Percentiles rank a stretch among this genome's conserved stretches.
These are phyloP conservation scores for Vanilla planifolia DNA, from an alignment of 106 monocot genomes.

Conservation along the genomic window DNA sequence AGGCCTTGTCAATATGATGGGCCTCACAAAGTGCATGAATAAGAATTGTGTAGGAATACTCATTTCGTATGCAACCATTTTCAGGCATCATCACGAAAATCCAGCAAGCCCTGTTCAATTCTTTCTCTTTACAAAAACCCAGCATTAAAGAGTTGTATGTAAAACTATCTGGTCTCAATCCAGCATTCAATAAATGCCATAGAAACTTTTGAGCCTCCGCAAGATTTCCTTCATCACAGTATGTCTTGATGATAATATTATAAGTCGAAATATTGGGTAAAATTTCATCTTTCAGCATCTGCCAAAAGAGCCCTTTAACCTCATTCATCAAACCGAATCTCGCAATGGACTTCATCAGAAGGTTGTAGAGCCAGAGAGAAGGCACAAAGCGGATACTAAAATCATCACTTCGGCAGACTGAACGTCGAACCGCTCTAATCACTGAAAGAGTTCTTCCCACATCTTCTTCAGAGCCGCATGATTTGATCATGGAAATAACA, in stretches of 20 bases:
- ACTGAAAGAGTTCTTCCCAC: slow-evolving; percentile 15
- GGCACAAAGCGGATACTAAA: slow-evolving; percentile 11
- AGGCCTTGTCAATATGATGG: slow-evolving; percentile 10
- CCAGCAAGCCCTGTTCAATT: slow-evolving; percentile 24
- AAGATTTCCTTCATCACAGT: slow-evolving; percentile 51
- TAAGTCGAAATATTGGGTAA: slow-evolving; percentile 45
- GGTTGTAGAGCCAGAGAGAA: slow-evolving; percentile 25
- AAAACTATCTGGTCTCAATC: slow-evolving; percentile 39
- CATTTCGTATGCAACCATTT: slow-evolving; percentile 15
- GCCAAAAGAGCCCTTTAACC: slow-evolving; percentile 32
- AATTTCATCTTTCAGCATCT: slow-evolving; percentile 34
- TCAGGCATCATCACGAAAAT: slow-evolving; percentile 16
- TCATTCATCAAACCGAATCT: slow-evolving; percentile 35
- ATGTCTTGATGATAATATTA: slow-evolving; percentile 61
- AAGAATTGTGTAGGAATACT: slow-evolving; percentile 18
- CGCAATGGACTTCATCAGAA: slow-evolving; percentile 41
- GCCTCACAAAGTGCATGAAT: slow-evolving; percentile 10
- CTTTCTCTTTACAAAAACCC: slow-evolving; percentile 35
- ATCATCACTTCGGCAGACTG: slow-evolving; percentile 18
- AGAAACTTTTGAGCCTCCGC: slow-evolving; percentile 36
- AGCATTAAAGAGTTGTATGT: slow-evolving; percentile 59
- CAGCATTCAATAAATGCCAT: slow-evolving; percentile 20
- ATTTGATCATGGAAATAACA: slow-evolving; percentile 50
- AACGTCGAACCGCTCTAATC: slow-evolving; percentile 5
- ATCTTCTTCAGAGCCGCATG: slow-evolving; percentile 25